A percentile compares a stretch with the other conserved stretches of the same genome.
phyloP scores from a whole-genome alignment of 331 rosid genomes.

The Stylosanthes scabra region DNA sequence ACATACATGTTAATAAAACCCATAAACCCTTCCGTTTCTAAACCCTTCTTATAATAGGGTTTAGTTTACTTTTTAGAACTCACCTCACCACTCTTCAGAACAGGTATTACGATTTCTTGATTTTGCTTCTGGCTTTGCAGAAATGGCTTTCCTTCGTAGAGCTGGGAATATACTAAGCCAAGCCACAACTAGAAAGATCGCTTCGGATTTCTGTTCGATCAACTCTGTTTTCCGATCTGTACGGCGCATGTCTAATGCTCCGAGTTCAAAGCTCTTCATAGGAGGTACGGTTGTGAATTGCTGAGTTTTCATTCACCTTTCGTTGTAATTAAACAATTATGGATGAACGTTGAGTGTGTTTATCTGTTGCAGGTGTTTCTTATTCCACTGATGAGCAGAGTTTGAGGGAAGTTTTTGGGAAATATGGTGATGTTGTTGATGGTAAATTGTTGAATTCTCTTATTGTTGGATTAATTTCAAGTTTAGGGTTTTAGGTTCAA shows the following conservation, averaged over 20 bases:
- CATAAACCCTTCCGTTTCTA: too few relatives aligned
- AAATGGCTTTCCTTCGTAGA: conserved; percentile 81
- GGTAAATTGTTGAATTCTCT: conserved; percentile 44
- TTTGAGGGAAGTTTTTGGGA: conserved; percentile 64
- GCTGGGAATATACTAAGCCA: conserved; percentile 72
- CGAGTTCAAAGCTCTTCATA: conserved; percentile 61
- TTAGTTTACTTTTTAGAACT: too few relatives aligned
- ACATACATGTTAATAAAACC: too few relatives aligned
- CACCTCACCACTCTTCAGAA: too few relatives aligned
- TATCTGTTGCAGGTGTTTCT: conserved; percentile 62
- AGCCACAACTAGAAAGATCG: conserved; percentile 51
- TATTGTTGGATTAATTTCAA: not conserved
- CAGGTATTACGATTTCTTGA: not conserved
- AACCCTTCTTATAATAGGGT: too few relatives aligned
- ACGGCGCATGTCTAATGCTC: conserved; percentile 66
- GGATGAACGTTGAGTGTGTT: conserved; percentile 3
- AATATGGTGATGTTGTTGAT: conserved; percentile 71
- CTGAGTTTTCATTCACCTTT: not conserved
- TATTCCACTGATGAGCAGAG: conserved; percentile 62
- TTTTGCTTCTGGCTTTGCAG: conserved; percentile 40
- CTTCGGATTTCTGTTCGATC: conserved; percentile 44
- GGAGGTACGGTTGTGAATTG: conserved; percentile 55
- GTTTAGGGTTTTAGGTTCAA: not conserved
- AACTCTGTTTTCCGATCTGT: conserved; percentile 54
- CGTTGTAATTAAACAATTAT: not conserved